A percentile compares a stretch with the other conserved stretches of the same genome.
Evolutionary conservation across 495 filamentous ascomycete genomes (phyloP).

Genomic region (Cairneyella variabilis): DNA sequence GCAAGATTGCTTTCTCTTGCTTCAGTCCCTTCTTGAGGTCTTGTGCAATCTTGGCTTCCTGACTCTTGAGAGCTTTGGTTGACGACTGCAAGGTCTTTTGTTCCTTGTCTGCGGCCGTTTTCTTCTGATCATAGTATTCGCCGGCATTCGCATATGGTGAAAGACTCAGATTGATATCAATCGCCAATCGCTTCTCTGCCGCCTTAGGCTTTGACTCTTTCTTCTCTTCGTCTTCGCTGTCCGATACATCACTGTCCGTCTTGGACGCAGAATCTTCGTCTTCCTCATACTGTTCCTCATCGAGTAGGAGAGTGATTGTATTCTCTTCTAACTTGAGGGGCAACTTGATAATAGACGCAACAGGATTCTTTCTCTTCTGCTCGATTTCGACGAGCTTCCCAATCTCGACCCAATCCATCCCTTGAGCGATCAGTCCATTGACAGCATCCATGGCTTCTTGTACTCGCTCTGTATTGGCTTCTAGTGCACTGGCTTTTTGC

Average conservation of each 20-base stretch:
- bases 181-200: conserved; percentile 49
- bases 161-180: conserved; percentile 82
- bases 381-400: conserved; percentile 83
- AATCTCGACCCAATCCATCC: conserved; percentile 96
- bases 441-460: conserved; percentile 89
- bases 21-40: conserved; percentile 85
- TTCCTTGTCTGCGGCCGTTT: conserved; percentile 75
- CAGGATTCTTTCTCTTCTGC: conserved; percentile 72
- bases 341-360: conserved; percentile 81
- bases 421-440: conserved; percentile 82
- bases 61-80: conserved; percentile 78
- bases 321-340: conserved; percentile 89
- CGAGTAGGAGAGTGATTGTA: conserved; percentile 74
- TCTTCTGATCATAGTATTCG: conserved; percentile 88
- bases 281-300: conserved; percentile 60
- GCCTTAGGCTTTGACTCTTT: conserved; percentile 33
- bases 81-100: conserved; percentile 82
- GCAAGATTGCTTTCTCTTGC: conserved; percentile 85
- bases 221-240: conserved; percentile 52
- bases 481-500: conserved; percentile 83
- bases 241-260: conserved; percentile 59
- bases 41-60: conserved; percentile 79
- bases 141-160: conserved; percentile 85
- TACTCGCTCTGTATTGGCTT: conserved; percentile 83
- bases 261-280: conserved; percentile 53